Conservation (phyloP, 1,284 basidiomycete genomes). For the Melampsora larici-populina region DNA sequence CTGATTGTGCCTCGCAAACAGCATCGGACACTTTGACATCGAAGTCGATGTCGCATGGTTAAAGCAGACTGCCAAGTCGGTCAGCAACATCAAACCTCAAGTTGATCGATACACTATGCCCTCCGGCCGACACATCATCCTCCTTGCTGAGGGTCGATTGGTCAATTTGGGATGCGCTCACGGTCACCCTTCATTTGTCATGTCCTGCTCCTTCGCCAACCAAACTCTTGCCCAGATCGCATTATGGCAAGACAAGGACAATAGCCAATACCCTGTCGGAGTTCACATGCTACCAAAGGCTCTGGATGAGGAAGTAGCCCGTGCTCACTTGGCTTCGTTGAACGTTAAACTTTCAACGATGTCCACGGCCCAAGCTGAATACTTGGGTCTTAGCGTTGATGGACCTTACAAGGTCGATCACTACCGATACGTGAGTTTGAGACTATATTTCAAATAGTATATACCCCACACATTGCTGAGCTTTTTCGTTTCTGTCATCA, state of each 20-base stretch:
- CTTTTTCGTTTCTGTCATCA: not conserved
- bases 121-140: constrained; percentile 86
- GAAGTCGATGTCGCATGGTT: constrained; percentile 99
- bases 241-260: constrained; percentile 84
- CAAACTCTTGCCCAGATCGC: constrained; percentile 98
- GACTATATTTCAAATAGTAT: not conserved
- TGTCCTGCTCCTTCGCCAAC: constrained; percentile 99
- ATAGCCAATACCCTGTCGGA: constrained; percentile 75
- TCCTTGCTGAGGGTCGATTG: constrained; percentile 96
- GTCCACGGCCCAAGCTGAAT: constrained; percentile 72
- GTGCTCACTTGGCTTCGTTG: constrained; percentile 84
- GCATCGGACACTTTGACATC: constrained; percentile 97
- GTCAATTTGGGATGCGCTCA: constrained; percentile 81
- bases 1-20: constrained; percentile 50
- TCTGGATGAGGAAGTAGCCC: constrained; percentile 97
- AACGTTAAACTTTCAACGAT: constrained; percentile 90
- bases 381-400: constrained; percentile 82
- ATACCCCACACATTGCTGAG: constrained; percentile 45
- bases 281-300: constrained; percentile 87
- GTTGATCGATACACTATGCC: constrained; percentile 96
- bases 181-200: constrained; percentile 71
- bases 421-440: constrained; percentile 51
- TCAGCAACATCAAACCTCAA: constrained; percentile 95
- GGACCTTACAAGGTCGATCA: constrained; percentile 75
- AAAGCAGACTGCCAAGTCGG: constrained; percentile 82